Conservation (phyloP, 768 basidiomycete genomes). For the Kwoniella bestiolae region DNA sequence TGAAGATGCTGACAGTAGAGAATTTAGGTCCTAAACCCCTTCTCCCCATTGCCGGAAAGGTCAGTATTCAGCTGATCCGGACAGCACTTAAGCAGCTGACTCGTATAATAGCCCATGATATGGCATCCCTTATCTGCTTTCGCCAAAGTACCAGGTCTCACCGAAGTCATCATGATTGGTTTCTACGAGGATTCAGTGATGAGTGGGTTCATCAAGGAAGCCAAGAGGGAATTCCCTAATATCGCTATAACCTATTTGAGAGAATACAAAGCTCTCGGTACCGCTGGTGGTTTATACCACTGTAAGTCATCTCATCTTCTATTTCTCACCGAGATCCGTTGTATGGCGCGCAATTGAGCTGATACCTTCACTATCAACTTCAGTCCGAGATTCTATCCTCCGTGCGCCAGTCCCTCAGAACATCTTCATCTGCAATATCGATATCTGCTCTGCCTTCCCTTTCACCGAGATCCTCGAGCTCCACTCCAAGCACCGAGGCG, state of each 20-base stretch:
- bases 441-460: conserved; percentile 60
- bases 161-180: conserved; percentile 59
- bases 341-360: too few relatives aligned
- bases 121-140: conserved; percentile 60
- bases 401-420: conserved; percentile 55
- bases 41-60: conserved; percentile 59
- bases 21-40: conserved; percentile 60
- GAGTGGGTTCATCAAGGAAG: conserved; percentile 59
- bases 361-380: too few relatives aligned
- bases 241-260: conserved; percentile 59
- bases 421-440: conserved; percentile 61
- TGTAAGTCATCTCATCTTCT: conserved; percentile 53
- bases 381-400: conserved; percentile 59
- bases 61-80: conserved; percentile 25
- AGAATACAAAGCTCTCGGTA: conserved; percentile 60
- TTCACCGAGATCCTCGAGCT: conserved; percentile 56
- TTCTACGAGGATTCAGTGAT: conserved; percentile 60
- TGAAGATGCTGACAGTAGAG: too few relatives aligned
- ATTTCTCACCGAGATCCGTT: too few relatives aligned
- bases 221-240: conserved; percentile 60
- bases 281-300: conserved; percentile 59
- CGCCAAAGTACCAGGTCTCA: conserved; percentile 56
- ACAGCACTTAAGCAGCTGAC: neutral
- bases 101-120: conserved; percentile 54
- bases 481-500: conserved; percentile 59